These are phyloP conservation scores for Colletotrichum liaoningense DNA, from an alignment of 2,329 filamentous ascomycete species.

Conservation along the genomic window DNA sequence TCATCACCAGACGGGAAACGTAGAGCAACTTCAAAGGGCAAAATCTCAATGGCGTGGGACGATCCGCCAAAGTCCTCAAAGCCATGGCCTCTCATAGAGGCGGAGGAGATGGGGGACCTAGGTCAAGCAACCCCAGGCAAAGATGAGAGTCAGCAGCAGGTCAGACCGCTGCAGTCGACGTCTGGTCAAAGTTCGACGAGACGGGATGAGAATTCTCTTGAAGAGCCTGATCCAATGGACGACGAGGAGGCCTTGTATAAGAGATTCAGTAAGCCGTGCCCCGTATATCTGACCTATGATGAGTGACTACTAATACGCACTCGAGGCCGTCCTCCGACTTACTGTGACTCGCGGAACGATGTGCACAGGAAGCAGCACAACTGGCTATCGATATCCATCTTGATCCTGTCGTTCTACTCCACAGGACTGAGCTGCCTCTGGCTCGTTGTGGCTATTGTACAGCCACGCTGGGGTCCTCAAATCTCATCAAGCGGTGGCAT, in stretches of 20 bases:
- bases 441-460: constrained; percentile 69
- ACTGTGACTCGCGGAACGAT: constrained; percentile 47
- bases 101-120: constrained; percentile 20
- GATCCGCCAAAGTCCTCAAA: constrained; percentile 18
- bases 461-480: constrained; percentile 69
- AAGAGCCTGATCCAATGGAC: constrained; percentile 20
- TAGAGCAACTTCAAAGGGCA: neutral
- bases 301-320: neutral
- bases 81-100: constrained; percentile 2
- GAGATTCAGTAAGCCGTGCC: constrained; percentile 44
- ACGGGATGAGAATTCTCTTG: neutral
- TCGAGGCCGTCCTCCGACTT: constrained; percentile 43
- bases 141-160: neutral
- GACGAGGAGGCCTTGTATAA: constrained; percentile 45
- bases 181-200: neutral
- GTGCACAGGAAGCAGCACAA: constrained; percentile 46
- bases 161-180: neutral
- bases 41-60: constrained; percentile 26
- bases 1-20: neutral
- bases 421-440: constrained; percentile 75
- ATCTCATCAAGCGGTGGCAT: constrained; percentile 67
- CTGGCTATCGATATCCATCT: constrained; percentile 63
- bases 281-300: neutral
- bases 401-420: constrained; percentile 69
- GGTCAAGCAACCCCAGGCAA: neutral